Conservation (phyloP, 352 stramenopile genomes). For the Globisporangium splendens region DNA sequence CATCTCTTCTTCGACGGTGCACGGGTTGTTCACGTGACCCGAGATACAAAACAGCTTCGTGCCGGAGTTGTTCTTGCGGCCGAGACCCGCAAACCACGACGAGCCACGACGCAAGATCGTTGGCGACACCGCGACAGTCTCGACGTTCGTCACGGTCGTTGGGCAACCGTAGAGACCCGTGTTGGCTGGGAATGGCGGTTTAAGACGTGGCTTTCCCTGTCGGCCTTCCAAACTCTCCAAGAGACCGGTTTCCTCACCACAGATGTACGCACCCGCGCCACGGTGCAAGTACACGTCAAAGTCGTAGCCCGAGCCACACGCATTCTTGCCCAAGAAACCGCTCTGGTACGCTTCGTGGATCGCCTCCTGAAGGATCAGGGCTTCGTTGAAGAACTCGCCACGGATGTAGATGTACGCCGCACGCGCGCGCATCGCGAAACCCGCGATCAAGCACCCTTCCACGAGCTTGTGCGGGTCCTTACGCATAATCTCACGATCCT, state of each 20-base stretch:
- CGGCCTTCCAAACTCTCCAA: slow-evolving; percentile 98
- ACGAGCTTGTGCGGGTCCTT: slow-evolving; percentile 99
- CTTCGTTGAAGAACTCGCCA: slow-evolving; percentile 99
- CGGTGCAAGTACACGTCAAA: slow-evolving; percentile 99
- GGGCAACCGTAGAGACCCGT: slow-evolving; percentile 99
- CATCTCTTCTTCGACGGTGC: slow-evolving; percentile 98
- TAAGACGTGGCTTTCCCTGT: slow-evolving; percentile 97
- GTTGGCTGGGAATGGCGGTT: slow-evolving; percentile 99
- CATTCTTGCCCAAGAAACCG: slow-evolving; percentile 96
- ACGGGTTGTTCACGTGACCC: slow-evolving; percentile 99
- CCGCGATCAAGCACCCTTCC: slow-evolving; percentile 96
- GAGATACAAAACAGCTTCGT: slow-evolving; percentile 99
- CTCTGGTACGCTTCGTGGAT: slow-evolving; percentile 99
- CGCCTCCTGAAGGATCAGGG: slow-evolving; percentile 96
- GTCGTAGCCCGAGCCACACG: slow-evolving; percentile 97
- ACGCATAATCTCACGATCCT: slow-evolving; percentile 99
- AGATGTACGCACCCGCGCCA: slow-evolving; percentile 99
- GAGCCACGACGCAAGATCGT: slow-evolving; percentile 97
- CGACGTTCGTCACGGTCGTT: slow-evolving; percentile 99
- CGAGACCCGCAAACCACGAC: slow-evolving; percentile 96
- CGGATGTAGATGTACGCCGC: slow-evolving; percentile 99
- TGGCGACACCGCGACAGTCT: slow-evolving; percentile 97
- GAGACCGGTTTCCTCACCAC: slow-evolving; percentile 98
- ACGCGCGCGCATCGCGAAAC: slow-evolving; percentile 98
- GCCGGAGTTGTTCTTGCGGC: slow-evolving; percentile 97